Evolutionary conservation across 495 filamentous ascomycete genomes (phyloP), one percentile per base, ranked within the genome.

Genomic region (Penicillium antarcticum): DNA sequence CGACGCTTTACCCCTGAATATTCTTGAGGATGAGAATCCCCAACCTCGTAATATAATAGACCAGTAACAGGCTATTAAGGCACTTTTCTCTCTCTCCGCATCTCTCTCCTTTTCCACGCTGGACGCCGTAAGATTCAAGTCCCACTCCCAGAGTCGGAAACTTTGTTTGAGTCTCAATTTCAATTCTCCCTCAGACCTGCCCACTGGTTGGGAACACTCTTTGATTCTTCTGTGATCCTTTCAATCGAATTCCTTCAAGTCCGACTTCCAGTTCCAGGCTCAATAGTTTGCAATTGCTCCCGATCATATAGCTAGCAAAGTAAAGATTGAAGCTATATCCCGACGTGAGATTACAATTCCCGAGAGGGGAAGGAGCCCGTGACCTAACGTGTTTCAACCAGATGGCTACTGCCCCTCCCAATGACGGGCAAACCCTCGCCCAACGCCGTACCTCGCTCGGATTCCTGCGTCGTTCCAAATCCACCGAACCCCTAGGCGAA

Each of bases 381-480:
- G 26, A 29, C 26, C 26, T 29, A 29, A 29, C 7, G 7, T 35
- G 31, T 17, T 21, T 32, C 8, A 43, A 18, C 29, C 29, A 31
- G 42, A 65, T 65, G 62, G 55, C 58, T 36, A 57, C 55, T 29
- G 26, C 26, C 26, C 26, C 39, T 58, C 44, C 48, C 61, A 34
- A 45, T 57, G 32, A 48, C 46, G 35, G 55, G 53, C 55, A 66
- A 41, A 34, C 53, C 3, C 48, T 55, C 51, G 49, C 58, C 49
- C 58, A 62, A 21, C 70, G 68, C 51, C 67, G 68, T 45, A 64
- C 71, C 43, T 78, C 79, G 1, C 70, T 84, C 37, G 74, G 73
- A 37, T 88, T 95, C 65, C 80, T 95, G 43, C 85, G 87, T 66
- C 87, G 89, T 57, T 85, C 82, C 60, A 94, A 89, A 72, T 92